Base-by-base conservation (phyloP, 2,329 filamentous ascomycete genomes). In the Biscogniauxia sp. region DNA sequence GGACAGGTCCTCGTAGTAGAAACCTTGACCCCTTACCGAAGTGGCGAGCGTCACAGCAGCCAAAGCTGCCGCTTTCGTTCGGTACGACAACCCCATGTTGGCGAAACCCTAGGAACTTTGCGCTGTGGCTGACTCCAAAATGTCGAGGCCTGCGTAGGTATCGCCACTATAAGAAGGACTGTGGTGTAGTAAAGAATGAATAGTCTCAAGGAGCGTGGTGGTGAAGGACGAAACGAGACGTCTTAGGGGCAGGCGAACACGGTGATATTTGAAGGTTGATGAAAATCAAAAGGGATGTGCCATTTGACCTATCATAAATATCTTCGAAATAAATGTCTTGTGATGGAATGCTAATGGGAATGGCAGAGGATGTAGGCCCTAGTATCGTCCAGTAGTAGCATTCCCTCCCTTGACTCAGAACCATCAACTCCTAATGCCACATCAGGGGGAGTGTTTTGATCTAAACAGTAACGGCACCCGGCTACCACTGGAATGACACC, bases 11-110 rank as follows among this genome's bases (percentile, higher is more conserved):
- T 68, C 23, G 51, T 59, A 64, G 60, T 59, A 62, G 56, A 61
- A 65, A 37, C 56, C 62, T 61, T 67, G 61, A 49, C 59, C 60
- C 54, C 62, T 63, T 9, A 55, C 66, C 3, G 63, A 51, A 45
- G 61, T 61, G 2, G 63, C 60, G 15, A 71, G 55, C 9, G 65
- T 65, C 56, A 61, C 45, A 13, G 61, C 65, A 20, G 63, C 62
- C 19, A 70, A 62, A 41, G 67, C 66, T 51, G 61, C 60, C 45
- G 65, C 59, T 57, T 60, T 61, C 59, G 57, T 53, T 45, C 55
- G 62, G 23, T 55, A 57, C 20, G 57, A 62, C 55, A 63, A 57
- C 41, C 58, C 66, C 70, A 72, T 72, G 19, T 55, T 64, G 58
- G 57, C 45, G 55, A 50, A 25, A 58, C 55, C 57, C 25, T 23